Conservation (phyloP, 2,329 filamentous ascomycete species). For the Fusarium sp. region DNA sequence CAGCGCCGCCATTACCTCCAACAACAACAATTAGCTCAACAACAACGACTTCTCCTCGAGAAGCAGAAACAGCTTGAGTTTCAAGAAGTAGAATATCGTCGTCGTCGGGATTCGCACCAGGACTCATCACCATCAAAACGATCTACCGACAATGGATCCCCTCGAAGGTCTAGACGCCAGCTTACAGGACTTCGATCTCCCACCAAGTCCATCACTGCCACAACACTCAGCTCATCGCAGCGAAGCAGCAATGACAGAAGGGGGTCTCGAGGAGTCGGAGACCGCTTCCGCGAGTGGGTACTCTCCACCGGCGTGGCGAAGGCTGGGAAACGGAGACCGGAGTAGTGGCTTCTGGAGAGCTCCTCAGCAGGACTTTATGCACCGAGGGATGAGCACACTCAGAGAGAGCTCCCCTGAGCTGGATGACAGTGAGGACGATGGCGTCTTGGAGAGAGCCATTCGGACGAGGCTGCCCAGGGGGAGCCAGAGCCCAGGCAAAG, state of each 20-base stretch:
- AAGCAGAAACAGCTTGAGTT: slow-evolving; percentile 37
- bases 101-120: slow-evolving; percentile 23
- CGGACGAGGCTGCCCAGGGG: slow-evolving; percentile 66
- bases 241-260: slow-evolving; percentile 50
- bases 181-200: slow-evolving; percentile 65
- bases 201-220: slow-evolving; percentile 53
- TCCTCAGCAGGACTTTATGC: slow-evolving; percentile 64
- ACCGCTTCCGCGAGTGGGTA: slow-evolving; percentile 64
- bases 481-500: slow-evolving; percentile 66
- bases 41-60: slow-evolving; percentile 26
- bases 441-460: slow-evolving; percentile 62
- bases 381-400: slow-evolving; percentile 47
- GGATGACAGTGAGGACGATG: slow-evolving; percentile 50
- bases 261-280: slow-evolving; percentile 57
- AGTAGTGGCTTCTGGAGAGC: slow-evolving; percentile 69
- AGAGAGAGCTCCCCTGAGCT: slow-evolving; percentile 42
- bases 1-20: slow-evolving; percentile 39
- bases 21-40: slow-evolving; percentile 29
- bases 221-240: slow-evolving; percentile 49
- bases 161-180: slow-evolving; percentile 61
- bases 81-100: slow-evolving; percentile 30
- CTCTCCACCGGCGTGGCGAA: slow-evolving; percentile 70
- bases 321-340: slow-evolving; percentile 68
- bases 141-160: slow-evolving; percentile 46
- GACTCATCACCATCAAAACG: slow-evolving; percentile 16